A percentile compares a stretch with the other conserved stretches of the same genome.
phyloP scores from a whole-genome alignment of 2,329 filamentous ascomycete species.

The Penicillium sp. region DNA sequence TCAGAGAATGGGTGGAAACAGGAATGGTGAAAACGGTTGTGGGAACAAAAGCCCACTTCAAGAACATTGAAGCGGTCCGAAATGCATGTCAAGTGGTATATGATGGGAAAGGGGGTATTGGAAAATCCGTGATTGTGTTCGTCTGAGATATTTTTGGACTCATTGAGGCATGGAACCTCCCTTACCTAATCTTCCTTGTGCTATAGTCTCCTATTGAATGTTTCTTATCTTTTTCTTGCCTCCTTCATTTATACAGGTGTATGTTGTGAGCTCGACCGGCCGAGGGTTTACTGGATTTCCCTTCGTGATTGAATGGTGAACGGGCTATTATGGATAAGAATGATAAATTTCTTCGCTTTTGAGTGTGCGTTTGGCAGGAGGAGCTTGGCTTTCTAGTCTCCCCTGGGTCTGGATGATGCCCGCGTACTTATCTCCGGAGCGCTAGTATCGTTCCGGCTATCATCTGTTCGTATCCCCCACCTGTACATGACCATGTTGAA shows the following conservation, averaged over 20 bases:
- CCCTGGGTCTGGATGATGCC: background rate
- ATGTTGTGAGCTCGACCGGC: background rate
- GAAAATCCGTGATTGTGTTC: slow-evolving; percentile 43
- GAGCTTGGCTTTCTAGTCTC: background rate
- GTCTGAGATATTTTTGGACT: background rate
- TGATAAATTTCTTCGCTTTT: background rate
- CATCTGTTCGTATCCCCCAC: background rate
- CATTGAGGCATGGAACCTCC: background rate
- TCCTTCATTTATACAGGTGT: background rate
- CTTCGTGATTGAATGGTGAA: background rate
- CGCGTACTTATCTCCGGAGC: background rate
- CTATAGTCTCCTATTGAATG: background rate
- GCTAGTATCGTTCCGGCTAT: background rate
- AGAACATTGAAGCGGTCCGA: slow-evolving; percentile 47
- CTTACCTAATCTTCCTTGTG: background rate
- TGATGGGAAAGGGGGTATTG: slow-evolving; percentile 45
- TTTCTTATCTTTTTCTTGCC: background rate
- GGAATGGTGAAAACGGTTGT: slow-evolving; percentile 48
- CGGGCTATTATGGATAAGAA: background rate
- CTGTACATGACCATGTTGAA: no score
- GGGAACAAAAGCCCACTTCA: slow-evolving; percentile 43
- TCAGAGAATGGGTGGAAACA: slow-evolving; percentile 43
- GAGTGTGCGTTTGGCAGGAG: background rate
- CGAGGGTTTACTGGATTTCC: background rate
- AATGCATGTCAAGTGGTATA: slow-evolving; percentile 42